These are phyloP conservation scores for Hemisphaericaspora nanyangensis DNA, from an alignment of 805 yeast species.

Conservation along the genomic window DNA sequence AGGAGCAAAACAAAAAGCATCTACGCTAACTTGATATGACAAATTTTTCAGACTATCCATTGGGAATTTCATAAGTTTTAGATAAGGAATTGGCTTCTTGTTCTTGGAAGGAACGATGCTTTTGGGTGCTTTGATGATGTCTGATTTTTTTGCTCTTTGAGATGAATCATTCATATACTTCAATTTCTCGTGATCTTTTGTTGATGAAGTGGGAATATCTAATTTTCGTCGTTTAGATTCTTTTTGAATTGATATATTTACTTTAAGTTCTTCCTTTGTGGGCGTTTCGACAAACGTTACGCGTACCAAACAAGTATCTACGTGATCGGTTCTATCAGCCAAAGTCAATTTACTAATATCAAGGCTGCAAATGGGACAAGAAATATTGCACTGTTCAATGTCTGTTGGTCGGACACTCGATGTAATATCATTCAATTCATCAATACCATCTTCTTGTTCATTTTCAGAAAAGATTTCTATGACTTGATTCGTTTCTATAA, in stretches of 20 bases:
- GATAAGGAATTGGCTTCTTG: slow-evolving; percentile 45
- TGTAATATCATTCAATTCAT: background rate
- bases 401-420: no score
- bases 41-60: slow-evolving; percentile 8
- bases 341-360: slow-evolving; percentile 36
- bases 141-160: background rate
- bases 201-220: background rate
- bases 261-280: background rate
- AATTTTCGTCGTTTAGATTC: background rate
- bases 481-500: background rate
- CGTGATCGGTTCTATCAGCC: slow-evolving; percentile 48
- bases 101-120: slow-evolving; percentile 3
- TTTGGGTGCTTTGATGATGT: slow-evolving; percentile 12
- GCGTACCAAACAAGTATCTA: slow-evolving; percentile 46
- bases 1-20: slow-evolving; percentile 56
- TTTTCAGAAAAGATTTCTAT: background rate
- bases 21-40: slow-evolving; percentile 50
- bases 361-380: slow-evolving; percentile 53
- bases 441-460: background rate
- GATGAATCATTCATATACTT: background rate
- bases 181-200: background rate
- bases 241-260: background rate
- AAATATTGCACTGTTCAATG: no score
- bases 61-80: slow-evolving; percentile 49
- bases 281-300: slow-evolving; percentile 18